These are phyloP conservation scores for Petunia secreta DNA, from an alignment of 257 asterid species.

Conservation along the genomic window DNA sequence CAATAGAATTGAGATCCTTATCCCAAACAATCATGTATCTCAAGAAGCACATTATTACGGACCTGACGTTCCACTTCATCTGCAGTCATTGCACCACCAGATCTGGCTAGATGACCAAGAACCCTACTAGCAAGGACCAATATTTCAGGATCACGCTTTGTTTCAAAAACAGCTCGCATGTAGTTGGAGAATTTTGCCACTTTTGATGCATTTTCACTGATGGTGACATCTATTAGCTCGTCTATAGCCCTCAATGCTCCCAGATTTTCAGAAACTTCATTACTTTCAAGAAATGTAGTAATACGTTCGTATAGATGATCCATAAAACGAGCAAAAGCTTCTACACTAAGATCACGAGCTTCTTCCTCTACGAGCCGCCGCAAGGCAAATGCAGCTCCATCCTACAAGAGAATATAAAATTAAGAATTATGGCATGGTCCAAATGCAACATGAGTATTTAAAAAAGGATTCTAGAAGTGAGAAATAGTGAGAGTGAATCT, in stretches of 20 bases:
- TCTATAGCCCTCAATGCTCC: slow-evolving; percentile 98
- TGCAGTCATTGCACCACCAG: slow-evolving; percentile 99
- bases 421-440: neutral
- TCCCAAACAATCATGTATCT: slow-evolving; percentile 21
- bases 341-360: slow-evolving; percentile 86
- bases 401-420: slow-evolving; percentile 45
- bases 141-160: slow-evolving; percentile 87
- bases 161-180: slow-evolving; percentile 89
- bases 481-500: neutral
- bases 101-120: slow-evolving; percentile 96
- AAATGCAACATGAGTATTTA: neutral
- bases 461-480: neutral
- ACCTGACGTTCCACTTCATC: slow-evolving; percentile 99
- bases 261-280: slow-evolving; percentile 85
- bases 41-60: slow-evolving; percentile 31
- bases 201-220: slow-evolving; percentile 90
- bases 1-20: slow-evolving; percentile 33
- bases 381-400: slow-evolving; percentile 78
- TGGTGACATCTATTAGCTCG: slow-evolving; percentile 86
- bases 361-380: slow-evolving; percentile 85
- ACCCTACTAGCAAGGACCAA: slow-evolving; percentile 89
- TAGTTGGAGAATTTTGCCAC: slow-evolving; percentile 82
- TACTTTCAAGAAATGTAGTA: slow-evolving; percentile 78
- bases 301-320: slow-evolving; percentile 87
- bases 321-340: slow-evolving; percentile 87